A percentile compares a stretch with the other conserved stretches of the same genome.
Conservation (phyloP, 2,329 filamentous ascomycete species). For the Arthrobotrys sinensis region DNA sequence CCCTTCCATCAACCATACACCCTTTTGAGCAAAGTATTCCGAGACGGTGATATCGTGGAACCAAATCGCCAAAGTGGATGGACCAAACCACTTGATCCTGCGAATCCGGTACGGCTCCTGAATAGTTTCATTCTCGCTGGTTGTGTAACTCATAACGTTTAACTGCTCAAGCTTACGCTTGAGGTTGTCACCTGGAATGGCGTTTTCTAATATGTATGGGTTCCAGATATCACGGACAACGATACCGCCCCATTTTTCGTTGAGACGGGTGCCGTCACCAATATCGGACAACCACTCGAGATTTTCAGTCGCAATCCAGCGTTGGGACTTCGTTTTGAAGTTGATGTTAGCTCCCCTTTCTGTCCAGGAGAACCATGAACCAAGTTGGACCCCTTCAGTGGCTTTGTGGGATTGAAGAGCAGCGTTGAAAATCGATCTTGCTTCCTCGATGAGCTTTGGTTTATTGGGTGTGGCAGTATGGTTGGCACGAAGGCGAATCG, state of each 20-base stretch:
- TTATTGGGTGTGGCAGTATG: slow-evolving; percentile 37
- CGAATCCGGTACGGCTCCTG: slow-evolving; percentile 35
- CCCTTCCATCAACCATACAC: slow-evolving; percentile 49
- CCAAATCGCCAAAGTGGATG: slow-evolving; percentile 45
- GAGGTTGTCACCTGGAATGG: slow-evolving; percentile 19
- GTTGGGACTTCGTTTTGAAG: slow-evolving; percentile 39
- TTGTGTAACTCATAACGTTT: slow-evolving; percentile 11
- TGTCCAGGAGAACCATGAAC: slow-evolving; percentile 58
- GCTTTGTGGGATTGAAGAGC: slow-evolving; percentile 37
- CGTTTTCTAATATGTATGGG: slow-evolving; percentile 28
- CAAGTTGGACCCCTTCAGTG: slow-evolving; percentile 32
- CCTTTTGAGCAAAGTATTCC: slow-evolving; percentile 37
- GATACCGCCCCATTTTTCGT: slow-evolving; percentile 52
- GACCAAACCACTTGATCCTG: slow-evolving; percentile 46
- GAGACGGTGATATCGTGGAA: slow-evolving; percentile 37
- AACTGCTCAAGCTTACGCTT: slow-evolving; percentile 28
- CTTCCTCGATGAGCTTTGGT: slow-evolving; percentile 29
- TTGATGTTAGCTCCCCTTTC: slow-evolving; percentile 42
- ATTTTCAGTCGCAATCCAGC: slow-evolving; percentile 46
- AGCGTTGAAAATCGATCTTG: slow-evolving; percentile 21
- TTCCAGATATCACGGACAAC: slow-evolving; percentile 54
- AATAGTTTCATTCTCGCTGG: not conserved
- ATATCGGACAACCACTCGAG: slow-evolving; percentile 33
- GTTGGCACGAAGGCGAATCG: slow-evolving; percentile 40
- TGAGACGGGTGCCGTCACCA: slow-evolving; percentile 28